These are phyloP conservation scores for Russula foetens DNA, from an alignment of 768 basidiomycete genomes.

Conservation along the genomic window DNA sequence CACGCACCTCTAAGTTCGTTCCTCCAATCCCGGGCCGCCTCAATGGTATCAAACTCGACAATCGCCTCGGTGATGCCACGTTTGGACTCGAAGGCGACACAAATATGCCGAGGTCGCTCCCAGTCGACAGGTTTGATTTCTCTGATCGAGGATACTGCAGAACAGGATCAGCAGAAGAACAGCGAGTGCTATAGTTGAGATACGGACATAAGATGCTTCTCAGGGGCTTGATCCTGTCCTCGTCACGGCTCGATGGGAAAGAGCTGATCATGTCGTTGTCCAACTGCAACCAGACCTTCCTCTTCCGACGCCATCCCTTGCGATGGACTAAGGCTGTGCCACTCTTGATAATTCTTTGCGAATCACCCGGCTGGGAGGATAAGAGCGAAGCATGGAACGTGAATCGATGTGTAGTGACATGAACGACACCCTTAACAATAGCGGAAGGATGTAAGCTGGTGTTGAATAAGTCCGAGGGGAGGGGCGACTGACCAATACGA, in stretches of 20 bases:
- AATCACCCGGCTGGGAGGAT: conserved; percentile 32
- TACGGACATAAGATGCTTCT: conserved; percentile 43
- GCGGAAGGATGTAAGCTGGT: conserved; percentile 1
- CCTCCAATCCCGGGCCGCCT: conserved; percentile 43
- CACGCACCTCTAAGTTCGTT: conserved; percentile 38
- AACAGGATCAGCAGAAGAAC: neutral
- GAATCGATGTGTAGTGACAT: conserved; percentile 57
- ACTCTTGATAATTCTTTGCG: conserved; percentile 36
- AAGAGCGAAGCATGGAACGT: conserved; percentile 59
- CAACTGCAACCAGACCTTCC: conserved; percentile 55
- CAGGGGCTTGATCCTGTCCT: conserved; percentile 46
- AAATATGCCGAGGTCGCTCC: conserved; percentile 36
- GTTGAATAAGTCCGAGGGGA: neutral
- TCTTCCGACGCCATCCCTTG: conserved; percentile 37
- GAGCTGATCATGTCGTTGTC: conserved; percentile 51
- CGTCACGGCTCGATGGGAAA: conserved; percentile 46
- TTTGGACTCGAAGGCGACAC: conserved; percentile 29
- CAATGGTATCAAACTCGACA: conserved; percentile 51
- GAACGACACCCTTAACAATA: conserved; percentile 41
- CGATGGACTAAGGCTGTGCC: conserved; percentile 44
- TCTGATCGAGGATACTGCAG: conserved; percentile 41
- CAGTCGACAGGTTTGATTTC: conserved; percentile 38
- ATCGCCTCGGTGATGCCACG: conserved; percentile 23
- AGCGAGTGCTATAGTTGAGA: neutral
- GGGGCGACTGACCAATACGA: conserved; percentile 38